These are phyloP conservation scores for Xanthoconium purpureum DNA, from an alignment of 768 basidiomycete genomes.

Conservation along the genomic window DNA sequence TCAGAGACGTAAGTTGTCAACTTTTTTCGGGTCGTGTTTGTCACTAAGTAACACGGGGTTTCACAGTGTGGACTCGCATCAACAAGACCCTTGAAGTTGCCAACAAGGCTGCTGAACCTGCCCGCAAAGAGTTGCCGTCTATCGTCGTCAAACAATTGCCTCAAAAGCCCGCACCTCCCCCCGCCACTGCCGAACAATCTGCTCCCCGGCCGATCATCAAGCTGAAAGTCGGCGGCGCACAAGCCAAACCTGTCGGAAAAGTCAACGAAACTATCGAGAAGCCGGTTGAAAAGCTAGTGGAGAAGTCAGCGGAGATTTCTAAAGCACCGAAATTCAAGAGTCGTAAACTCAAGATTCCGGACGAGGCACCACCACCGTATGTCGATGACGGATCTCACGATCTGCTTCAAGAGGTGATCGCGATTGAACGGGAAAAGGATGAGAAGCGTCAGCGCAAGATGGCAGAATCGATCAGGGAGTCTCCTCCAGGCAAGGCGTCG, in stretches of 20 bases:
- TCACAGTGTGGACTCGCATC: conserved; percentile 85
- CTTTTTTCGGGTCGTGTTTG: not conserved
- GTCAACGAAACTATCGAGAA: conserved; percentile 18
- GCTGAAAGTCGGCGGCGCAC: conserved; percentile 54
- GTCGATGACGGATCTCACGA: conserved; percentile 82
- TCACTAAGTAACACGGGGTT: conserved; percentile 4
- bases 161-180: conserved; percentile 18
- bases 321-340: conserved; percentile 38
- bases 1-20: conserved; percentile 66
- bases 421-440: conserved; percentile 67
- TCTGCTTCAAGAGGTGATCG: conserved; percentile 76
- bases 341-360: conserved; percentile 44
- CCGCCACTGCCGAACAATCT: conserved; percentile 27
- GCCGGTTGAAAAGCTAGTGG: conserved; percentile 20
- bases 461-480: conserved; percentile 40
- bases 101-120: conserved; percentile 41
- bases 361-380: conserved; percentile 59
- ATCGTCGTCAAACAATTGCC: conserved; percentile 23
- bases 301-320: conserved; percentile 32
- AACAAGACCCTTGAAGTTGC: conserved; percentile 77
- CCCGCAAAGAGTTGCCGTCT: conserved; percentile 24
- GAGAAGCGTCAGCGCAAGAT: conserved; percentile 46
- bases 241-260: conserved; percentile 35
- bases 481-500: conserved; percentile 36
- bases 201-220: conserved; percentile 60